These are phyloP conservation scores for Gymnopilus dilepis DNA, from an alignment of 768 basidiomycete genomes.

Conservation along the genomic window DNA sequence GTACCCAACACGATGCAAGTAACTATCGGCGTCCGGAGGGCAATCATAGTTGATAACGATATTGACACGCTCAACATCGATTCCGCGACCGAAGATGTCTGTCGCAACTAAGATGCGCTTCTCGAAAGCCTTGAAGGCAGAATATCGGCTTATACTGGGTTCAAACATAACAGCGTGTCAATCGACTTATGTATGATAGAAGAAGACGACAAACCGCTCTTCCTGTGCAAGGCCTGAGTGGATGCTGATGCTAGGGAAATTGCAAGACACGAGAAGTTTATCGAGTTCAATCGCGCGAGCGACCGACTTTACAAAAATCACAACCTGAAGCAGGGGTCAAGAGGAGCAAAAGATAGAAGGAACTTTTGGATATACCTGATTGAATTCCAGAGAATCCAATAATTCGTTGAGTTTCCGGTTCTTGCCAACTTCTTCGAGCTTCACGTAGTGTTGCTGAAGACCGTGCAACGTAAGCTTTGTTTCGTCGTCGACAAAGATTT, in stretches of 20 bases:
- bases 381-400: constrained; percentile 96
- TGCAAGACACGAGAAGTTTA: constrained; percentile 94
- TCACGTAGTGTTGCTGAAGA: constrained; percentile 97
- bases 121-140: constrained; percentile 98
- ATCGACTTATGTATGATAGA: background rate
- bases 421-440: constrained; percentile 93
- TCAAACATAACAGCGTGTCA: constrained; percentile 9
- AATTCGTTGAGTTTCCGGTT: constrained; percentile 97
- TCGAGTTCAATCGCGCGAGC: constrained; percentile 96
- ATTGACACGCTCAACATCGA: constrained; percentile 99
- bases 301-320: constrained; percentile 99
- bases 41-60: constrained; percentile 99
- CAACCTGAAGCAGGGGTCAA: constrained; percentile 66
- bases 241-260: constrained; percentile 97
- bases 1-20: constrained; percentile 96
- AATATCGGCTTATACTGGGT: constrained; percentile 90
- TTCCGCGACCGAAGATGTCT: constrained; percentile 98
- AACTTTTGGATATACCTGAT: constrained; percentile 66
- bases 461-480: constrained; percentile 98
- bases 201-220: constrained; percentile 74
- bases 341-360: background rate
- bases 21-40: constrained; percentile 96
- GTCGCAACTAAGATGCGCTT: constrained; percentile 99
- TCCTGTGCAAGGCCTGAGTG: constrained; percentile 95
- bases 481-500: constrained; percentile 99